Evolutionary conservation across 495 filamentous ascomycete genomes (phyloP), one percentile per base, ranked within the genome.

Genomic region (Talaromyces ruber): DNA sequence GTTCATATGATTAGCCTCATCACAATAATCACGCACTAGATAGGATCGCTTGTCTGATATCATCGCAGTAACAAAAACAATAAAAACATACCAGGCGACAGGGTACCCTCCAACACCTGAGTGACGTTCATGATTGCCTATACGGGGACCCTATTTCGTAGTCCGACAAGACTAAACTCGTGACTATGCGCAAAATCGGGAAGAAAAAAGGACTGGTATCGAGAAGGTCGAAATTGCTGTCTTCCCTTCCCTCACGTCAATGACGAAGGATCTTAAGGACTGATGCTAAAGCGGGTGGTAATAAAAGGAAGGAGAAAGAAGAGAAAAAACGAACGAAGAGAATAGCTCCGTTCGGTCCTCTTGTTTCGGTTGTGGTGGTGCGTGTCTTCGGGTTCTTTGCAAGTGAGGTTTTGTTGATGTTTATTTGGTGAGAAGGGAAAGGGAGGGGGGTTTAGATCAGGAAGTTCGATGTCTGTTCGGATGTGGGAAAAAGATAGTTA

Each of bases 21-120:
- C 25, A 22, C 21, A 53, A 25, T 14, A 53, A 8, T 9, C 14
- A 53, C 14, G 18, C 18, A 7, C 43, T 21, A n/a, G 43, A 37
- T 47, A 47, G 8, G n/a, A 47, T 21, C 43, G 43, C 7, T 39
- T 8, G 43, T 47, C 43, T 47, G 43, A 47, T 47, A 24, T 34
- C 55, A 34, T 34, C 59, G 43, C 59, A 65, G 53, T 7, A 30
- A 43, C 61, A 64, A 53, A 63, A 60, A 62, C 5, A 52, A 64
- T 56, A 60, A 25, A 78, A 21, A 43, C 86, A 70, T 78, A 95
- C 92, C 92, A 73, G 89, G 84, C 68, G 91, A 92, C 75, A 97
- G 83, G 72, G 93, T 96, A 81, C 90, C 88, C 73, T 89, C 85
- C 80, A 97, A 87, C 78, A 97, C 91, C 76, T 88, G 85, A 73